phyloP scores from a whole-genome alignment of 441 rosid species.

The Euphorbia corollata region DNA sequence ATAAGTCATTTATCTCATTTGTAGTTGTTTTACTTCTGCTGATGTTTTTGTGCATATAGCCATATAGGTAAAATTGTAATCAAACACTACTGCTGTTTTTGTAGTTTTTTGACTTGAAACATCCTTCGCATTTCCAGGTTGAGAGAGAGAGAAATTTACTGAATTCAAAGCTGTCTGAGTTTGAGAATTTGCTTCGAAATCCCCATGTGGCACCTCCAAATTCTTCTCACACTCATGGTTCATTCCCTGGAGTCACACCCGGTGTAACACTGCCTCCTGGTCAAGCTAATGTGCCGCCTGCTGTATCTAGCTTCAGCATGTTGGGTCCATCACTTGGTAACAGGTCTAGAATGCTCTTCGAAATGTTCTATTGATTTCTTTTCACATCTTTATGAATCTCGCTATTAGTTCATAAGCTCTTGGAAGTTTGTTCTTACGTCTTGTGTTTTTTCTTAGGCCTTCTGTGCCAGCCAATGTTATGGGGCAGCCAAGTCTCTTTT shows the following conservation, averaged over 20 bases:
- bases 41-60: neutral
- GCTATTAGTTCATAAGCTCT: too few species aligned
- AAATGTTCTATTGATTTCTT: neutral
- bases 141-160: constrained; percentile 74
- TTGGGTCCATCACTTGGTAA: constrained; percentile 39
- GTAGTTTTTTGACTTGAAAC: constrained; percentile 7
- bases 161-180: constrained; percentile 58
- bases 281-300: constrained; percentile 42
- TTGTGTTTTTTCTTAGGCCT: constrained; percentile 25
- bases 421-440: neutral
- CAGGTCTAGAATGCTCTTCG: constrained; percentile 24
- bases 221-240: constrained; percentile 28
- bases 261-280: constrained; percentile 31
- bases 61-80: neutral
- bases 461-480: constrained; percentile 32
- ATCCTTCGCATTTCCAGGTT: constrained; percentile 37
- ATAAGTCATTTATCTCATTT: too few species aligned
- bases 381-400: neutral
- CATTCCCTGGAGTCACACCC: constrained; percentile 27
- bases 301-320: constrained; percentile 54
- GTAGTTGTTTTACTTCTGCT: too few species aligned
- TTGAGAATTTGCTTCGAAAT: constrained; percentile 50
- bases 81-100: constrained; percentile 2
- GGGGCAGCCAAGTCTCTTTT: constrained; percentile 37
- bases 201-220: constrained; percentile 44